Conservation (phyloP, 2,329 filamentous ascomycete species). For the Rhynchosporium agropyri region DNA sequence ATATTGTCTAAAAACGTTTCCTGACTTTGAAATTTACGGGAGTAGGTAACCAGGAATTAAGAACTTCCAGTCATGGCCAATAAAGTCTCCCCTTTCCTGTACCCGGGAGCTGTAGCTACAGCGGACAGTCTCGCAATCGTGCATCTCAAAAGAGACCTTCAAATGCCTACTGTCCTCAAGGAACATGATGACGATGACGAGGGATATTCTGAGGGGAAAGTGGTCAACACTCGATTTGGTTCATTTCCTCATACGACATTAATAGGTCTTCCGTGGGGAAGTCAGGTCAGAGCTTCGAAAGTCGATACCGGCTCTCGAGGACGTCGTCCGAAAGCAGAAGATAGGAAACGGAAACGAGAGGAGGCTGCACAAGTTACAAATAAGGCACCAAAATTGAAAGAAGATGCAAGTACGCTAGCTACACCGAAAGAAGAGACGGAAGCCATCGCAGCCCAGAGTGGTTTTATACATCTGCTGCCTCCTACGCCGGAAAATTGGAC, state of each 20-base stretch:
- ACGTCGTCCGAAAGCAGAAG: constrained; percentile 67
- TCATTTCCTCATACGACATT: constrained; percentile 83
- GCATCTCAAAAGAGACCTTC: constrained; percentile 84
- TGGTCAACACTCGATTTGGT: constrained; percentile 91
- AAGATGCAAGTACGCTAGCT: constrained; percentile 38
- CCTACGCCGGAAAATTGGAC: constrained; percentile 86
- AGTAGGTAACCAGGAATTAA: not conserved
- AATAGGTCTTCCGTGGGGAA: constrained; percentile 82
- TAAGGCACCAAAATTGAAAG: constrained; percentile 25
- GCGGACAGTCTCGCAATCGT: constrained; percentile 76
- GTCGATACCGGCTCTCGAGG: constrained; percentile 92
- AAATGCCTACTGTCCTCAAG: constrained; percentile 73
- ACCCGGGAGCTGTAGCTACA: constrained; percentile 64
- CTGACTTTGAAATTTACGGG: not conserved
- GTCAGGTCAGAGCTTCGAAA: constrained; percentile 84
- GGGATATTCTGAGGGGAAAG: constrained; percentile 75
- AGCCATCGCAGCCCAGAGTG: constrained; percentile 59
- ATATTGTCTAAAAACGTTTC: not conserved
- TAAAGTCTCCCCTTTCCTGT: constrained; percentile 74
- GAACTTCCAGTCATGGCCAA: constrained; percentile 33
- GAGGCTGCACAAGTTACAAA: constrained; percentile 39
- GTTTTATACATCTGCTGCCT: constrained; percentile 77
- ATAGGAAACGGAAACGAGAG: constrained; percentile 47
- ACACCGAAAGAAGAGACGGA: constrained; percentile 48
- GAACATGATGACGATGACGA: constrained; percentile 63